These are phyloP conservation scores for Vitellaria paradoxa DNA, from an alignment of 179 eudicot genomes.

Conservation along the genomic window DNA sequence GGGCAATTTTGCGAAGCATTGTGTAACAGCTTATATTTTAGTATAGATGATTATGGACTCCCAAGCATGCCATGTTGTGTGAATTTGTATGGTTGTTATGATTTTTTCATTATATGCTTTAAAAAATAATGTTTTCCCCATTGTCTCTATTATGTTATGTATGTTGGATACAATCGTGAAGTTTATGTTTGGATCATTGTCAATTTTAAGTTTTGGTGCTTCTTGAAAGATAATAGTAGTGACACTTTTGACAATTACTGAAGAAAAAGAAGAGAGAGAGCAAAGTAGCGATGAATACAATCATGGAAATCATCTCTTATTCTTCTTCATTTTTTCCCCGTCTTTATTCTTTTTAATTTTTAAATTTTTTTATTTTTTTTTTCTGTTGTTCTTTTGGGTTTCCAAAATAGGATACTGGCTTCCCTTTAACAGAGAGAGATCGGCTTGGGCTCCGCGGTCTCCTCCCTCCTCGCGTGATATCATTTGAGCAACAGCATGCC, in stretches of 20 bases:
- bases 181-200: background rate
- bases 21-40: too few species aligned
- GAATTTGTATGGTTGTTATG: background rate
- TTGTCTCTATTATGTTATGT: background rate
- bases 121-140: background rate
- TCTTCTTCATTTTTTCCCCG: background rate
- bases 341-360: background rate
- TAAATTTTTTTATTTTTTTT: background rate
- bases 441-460: conserved; percentile 98
- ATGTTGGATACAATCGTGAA: background rate
- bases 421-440: conserved; percentile 94
- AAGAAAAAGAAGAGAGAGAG: background rate
- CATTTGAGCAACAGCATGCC: conserved; percentile 92
- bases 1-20: too few species aligned
- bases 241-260: background rate
- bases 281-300: background rate
- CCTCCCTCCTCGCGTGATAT: conserved; percentile 88
- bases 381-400: conserved; percentile 8
- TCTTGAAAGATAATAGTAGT: background rate
- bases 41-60: background rate
- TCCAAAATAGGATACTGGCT: conserved; percentile 79
- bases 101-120: background rate
- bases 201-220: background rate
- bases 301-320: background rate
- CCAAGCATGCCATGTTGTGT: background rate